phyloP scores from a whole-genome alignment of 805 yeast species.

The Candida khao-thaluensis region DNA sequence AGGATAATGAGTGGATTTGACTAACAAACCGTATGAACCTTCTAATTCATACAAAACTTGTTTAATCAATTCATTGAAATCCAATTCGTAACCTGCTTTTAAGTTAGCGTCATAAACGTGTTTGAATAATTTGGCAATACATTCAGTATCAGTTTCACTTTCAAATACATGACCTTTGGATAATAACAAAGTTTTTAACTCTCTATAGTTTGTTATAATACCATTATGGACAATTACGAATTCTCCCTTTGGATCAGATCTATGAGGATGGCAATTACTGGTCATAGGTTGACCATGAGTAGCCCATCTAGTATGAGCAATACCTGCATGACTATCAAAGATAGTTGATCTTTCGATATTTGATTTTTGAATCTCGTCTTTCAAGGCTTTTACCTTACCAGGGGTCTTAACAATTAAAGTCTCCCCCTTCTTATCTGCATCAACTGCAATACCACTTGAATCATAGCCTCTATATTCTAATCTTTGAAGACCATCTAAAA shows the following conservation, averaged over 20 bases:
- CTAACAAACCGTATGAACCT: constrained; percentile 96
- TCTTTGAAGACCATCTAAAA: constrained; percentile 80
- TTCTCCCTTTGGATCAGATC: constrained; percentile 79
- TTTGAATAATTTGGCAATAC: constrained; percentile 92
- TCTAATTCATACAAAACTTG: constrained; percentile 89
- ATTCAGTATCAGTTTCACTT: constrained; percentile 96
- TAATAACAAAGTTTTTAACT: constrained; percentile 74
- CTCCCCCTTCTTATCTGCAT: constrained; percentile 76
- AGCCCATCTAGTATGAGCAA: constrained; percentile 99
- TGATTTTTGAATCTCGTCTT: constrained; percentile 53
- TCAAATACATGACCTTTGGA: constrained; percentile 81
- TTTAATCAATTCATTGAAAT: constrained; percentile 89
- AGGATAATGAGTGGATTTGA: constrained; percentile 89
- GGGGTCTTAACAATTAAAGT: constrained; percentile 76
- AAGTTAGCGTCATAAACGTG: constrained; percentile 79
- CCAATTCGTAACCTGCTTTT: constrained; percentile 73
- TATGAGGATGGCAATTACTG: constrained; percentile 92
- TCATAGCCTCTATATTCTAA: constrained; percentile 98
- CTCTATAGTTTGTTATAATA: constrained; percentile 94
- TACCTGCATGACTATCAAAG: constrained; percentile 87
- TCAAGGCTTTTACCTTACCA: constrained; percentile 87
- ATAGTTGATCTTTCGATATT: constrained; percentile 59
- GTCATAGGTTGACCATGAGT: constrained; percentile 94
- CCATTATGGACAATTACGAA: constrained; percentile 96
- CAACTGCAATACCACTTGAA: constrained; percentile 94